Evolutionary conservation across 2,329 filamentous ascomycete species (phyloP).

Genomic region (Sclerotinia minor): DNA sequence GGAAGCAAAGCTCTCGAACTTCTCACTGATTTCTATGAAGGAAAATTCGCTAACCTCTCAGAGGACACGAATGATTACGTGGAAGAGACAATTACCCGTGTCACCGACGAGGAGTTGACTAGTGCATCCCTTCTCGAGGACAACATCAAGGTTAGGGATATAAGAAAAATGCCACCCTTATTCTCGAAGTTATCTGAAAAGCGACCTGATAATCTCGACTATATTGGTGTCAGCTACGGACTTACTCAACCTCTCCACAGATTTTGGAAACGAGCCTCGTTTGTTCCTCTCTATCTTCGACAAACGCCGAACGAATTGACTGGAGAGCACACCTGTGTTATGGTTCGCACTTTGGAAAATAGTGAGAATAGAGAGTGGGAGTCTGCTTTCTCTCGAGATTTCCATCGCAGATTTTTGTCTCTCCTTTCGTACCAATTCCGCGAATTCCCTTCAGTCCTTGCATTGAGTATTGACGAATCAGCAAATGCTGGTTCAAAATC

Average conservation of each 20-base stretch:
- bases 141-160: slow-evolving; percentile 86
- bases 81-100: slow-evolving; percentile 67
- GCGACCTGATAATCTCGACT: slow-evolving; percentile 78
- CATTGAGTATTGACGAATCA: slow-evolving; percentile 85
- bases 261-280: slow-evolving; percentile 91
- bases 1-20: slow-evolving; percentile 85
- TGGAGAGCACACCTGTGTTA: slow-evolving; percentile 96
- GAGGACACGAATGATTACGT: slow-evolving; percentile 61
- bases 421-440: slow-evolving; percentile 93
- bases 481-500: slow-evolving; percentile 71
- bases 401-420: slow-evolving; percentile 88
- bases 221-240: slow-evolving; percentile 93
- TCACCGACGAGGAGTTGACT: slow-evolving; percentile 80
- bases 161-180: slow-evolving; percentile 86
- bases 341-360: slow-evolving; percentile 77
- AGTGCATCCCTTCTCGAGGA: slow-evolving; percentile 77
- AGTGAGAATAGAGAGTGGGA: slow-evolving; percentile 79
- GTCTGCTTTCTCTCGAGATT: slow-evolving; percentile 86
- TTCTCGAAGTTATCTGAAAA: slow-evolving; percentile 87
- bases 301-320: slow-evolving; percentile 97
- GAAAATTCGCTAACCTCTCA: slow-evolving; percentile 81
- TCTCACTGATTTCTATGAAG: slow-evolving; percentile 89
- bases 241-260: slow-evolving; percentile 84
- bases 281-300: slow-evolving; percentile 87
- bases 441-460: slow-evolving; percentile 72